Percentiles rank a stretch among this genome's conserved stretches.
phyloP scores from a whole-genome alignment of 2,329 filamentous ascomycete genomes.

The Echinosphaeria canescens region DNA sequence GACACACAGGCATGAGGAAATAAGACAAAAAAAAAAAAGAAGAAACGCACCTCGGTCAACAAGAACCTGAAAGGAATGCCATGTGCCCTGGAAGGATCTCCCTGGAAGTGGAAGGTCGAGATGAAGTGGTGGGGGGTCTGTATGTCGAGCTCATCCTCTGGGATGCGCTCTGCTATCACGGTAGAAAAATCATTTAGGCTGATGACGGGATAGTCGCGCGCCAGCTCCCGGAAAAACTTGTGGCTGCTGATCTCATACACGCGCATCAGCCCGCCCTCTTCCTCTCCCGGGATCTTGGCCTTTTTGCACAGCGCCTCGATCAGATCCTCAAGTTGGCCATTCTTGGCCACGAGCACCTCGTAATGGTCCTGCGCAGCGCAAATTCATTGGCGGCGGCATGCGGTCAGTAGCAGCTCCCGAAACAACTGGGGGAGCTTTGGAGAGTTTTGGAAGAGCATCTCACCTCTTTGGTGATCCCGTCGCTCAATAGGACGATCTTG shows the following conservation, averaged over 20 bases:
- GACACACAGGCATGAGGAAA: no score
- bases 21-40: no score
- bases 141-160: conserved; percentile 45
- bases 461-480: conserved; percentile 82
- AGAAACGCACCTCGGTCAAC: conserved; percentile 54
- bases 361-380: conserved; percentile 37
- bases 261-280: conserved; percentile 44
- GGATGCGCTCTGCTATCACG: conserved; percentile 62
- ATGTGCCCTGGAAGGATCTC: conserved; percentile 65
- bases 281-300: conserved; percentile 54
- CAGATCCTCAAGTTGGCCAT: conserved; percentile 59
- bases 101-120: conserved; percentile 80
- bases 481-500: conserved; percentile 66
- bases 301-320: conserved; percentile 61
- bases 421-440: no score
- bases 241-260: conserved; percentile 67
- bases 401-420: no score
- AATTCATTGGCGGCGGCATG: conserved; percentile 4
- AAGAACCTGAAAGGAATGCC: conserved; percentile 84
- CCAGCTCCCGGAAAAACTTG: conserved; percentile 66
- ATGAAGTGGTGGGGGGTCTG: conserved; percentile 36
- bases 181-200: conserved; percentile 71
- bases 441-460: no score
- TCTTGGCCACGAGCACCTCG: conserved; percentile 77
- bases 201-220: conserved; percentile 48